Percentiles rank a stretch among this genome's conserved stretches.
Conservation (phyloP, 345 rosid species). For the Citrus inodora region DNA sequence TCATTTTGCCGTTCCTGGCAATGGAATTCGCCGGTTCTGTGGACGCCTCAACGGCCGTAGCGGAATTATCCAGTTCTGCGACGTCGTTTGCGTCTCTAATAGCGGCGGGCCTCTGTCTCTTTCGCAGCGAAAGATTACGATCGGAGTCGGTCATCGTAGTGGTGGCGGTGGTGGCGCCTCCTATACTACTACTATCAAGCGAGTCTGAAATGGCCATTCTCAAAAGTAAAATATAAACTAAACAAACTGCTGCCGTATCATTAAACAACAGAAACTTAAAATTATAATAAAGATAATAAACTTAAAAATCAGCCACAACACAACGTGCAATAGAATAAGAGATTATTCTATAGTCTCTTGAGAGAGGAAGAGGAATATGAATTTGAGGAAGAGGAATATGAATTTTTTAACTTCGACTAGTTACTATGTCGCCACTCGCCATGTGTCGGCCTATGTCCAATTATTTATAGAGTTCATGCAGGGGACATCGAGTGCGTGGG, state of each 20-base stretch:
- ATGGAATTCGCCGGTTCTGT: constrained; percentile 29
- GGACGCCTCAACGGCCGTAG: constrained; percentile 9
- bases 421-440: background rate
- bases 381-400: background rate
- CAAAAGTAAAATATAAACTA: background rate
- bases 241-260: background rate
- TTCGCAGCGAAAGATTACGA: constrained; percentile 40
- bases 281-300: background rate
- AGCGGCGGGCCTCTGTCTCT: constrained; percentile 29
- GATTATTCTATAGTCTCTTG: background rate
- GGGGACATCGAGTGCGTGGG: background rate
- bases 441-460: background rate
- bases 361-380: background rate
- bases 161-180: constrained; percentile 15
- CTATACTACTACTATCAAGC: constrained; percentile 10
- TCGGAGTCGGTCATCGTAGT: constrained; percentile 29
- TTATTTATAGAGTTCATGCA: background rate
- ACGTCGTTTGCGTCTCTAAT: background rate
- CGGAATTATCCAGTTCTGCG: constrained; percentile 5
- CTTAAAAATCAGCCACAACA: background rate
- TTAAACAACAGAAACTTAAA: background rate
- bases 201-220: constrained; percentile 41
- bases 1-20: constrained; percentile 17
- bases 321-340: background rate
- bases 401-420: background rate